These are phyloP conservation scores for Phytophthora kernoviae DNA, from an alignment of 352 stramenopile species.

Conservation along the genomic window DNA sequence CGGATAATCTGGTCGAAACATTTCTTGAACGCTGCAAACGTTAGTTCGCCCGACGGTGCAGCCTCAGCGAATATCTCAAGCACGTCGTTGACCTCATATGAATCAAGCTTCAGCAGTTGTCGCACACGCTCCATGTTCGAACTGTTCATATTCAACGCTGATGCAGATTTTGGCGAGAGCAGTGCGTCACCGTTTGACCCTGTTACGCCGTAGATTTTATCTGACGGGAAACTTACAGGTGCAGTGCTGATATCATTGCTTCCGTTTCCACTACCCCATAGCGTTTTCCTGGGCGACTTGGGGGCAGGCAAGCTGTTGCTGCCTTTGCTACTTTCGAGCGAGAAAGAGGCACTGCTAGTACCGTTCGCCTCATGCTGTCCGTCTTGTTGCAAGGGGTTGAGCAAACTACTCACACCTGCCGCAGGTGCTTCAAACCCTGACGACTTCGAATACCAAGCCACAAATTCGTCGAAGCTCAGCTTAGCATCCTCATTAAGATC, in stretches of 20 bases:
- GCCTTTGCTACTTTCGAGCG: slow-evolving; percentile 14
- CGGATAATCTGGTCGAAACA: slow-evolving; percentile 90
- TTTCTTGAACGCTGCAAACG: slow-evolving; percentile 84
- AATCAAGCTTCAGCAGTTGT: slow-evolving; percentile 81
- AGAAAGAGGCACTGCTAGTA: slow-evolving; percentile 15
- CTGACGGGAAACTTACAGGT: slow-evolving; percentile 39
- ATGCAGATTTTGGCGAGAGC: slow-evolving; percentile 51
- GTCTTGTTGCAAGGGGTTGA: slow-evolving; percentile 15
- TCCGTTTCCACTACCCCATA: slow-evolving; percentile 24
- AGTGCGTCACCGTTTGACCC: slow-evolving; percentile 44
- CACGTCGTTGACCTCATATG: slow-evolving; percentile 88
- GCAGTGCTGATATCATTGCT: slow-evolving; percentile 13
- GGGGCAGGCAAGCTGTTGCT: slow-evolving; percentile 19
- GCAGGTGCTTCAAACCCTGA: slow-evolving; percentile 48
- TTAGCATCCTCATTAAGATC: slow-evolving; percentile 82
- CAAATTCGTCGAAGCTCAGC: slow-evolving; percentile 89
- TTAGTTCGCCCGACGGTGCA: slow-evolving; percentile 76
- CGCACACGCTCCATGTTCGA: slow-evolving; percentile 79
- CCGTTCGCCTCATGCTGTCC: slow-evolving; percentile 14
- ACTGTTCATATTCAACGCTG: slow-evolving; percentile 67
- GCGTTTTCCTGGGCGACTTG: slow-evolving; percentile 34
- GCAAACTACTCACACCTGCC: slow-evolving; percentile 36
- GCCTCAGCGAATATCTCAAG: slow-evolving; percentile 89
- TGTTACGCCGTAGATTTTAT: slow-evolving; percentile 47
- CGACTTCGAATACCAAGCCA: slow-evolving; percentile 80